phyloP scores from a whole-genome alignment of 352 stramenopile genomes.

The Thraustotheca clavata region DNA sequence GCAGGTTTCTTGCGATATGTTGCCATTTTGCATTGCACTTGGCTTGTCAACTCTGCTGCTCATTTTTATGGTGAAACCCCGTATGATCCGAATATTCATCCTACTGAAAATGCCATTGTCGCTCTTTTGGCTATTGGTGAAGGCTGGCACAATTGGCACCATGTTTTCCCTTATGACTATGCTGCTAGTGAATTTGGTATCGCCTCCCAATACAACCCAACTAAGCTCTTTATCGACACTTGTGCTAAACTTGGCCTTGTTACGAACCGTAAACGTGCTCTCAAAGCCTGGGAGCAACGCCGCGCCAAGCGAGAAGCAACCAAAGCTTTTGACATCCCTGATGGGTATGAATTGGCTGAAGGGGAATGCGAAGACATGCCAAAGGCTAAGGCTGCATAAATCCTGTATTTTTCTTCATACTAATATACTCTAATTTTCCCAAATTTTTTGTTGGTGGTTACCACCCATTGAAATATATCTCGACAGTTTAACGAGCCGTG shows the following conservation, averaged over 20 bases:
- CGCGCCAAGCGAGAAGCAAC: constrained; percentile 26
- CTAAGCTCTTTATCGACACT: constrained; percentile 95
- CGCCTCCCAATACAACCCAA: constrained; percentile 96
- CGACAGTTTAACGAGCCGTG: no score
- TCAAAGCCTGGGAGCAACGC: constrained; percentile 92
- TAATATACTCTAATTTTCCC: no score
- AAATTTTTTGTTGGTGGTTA: no score
- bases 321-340: background rate
- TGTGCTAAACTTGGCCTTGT: constrained; percentile 89
- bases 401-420: background rate
- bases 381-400: constrained; percentile 19
- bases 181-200: constrained; percentile 96
- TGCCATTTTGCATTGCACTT: constrained; percentile 95
- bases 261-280: constrained; percentile 91
- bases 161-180: constrained; percentile 99
- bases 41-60: constrained; percentile 97
- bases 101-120: constrained; percentile 96
- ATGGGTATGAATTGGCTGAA: background rate
- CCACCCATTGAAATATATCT: no score
- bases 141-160: constrained; percentile 99
- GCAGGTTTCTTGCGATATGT: constrained; percentile 92
- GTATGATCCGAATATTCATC: constrained; percentile 93
- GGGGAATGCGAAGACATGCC: background rate
- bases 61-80: constrained; percentile 97
- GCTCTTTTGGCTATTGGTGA: constrained; percentile 94